Conservation (phyloP, 495 filamentous ascomycete genomes). For the Xylaria venustula region DNA sequence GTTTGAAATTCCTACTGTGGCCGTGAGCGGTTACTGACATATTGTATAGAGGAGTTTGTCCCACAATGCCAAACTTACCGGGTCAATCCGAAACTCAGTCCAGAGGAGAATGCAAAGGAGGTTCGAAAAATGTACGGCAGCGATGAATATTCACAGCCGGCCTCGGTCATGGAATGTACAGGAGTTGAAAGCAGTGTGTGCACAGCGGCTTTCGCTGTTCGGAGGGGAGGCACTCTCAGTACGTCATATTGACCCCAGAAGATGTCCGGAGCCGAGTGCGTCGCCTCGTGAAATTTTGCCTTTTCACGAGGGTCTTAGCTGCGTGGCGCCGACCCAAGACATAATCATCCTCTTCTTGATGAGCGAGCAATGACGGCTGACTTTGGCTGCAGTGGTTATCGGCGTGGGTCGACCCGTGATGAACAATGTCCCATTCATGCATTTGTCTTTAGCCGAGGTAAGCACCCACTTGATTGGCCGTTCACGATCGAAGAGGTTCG, state of each 20-base stretch:
- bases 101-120: constrained; percentile 49
- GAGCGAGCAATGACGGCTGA: not conserved
- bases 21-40: not conserved
- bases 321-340: not conserved
- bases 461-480: constrained; percentile 1
- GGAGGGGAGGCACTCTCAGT: constrained; percentile 55
- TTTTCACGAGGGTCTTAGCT: not conserved
- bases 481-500: not conserved
- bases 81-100: constrained; percentile 43
- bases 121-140: constrained; percentile 53
- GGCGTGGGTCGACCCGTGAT: constrained; percentile 60
- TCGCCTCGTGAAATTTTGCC: constrained; percentile 6
- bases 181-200: constrained; percentile 60
- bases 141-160: constrained; percentile 52
- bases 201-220: constrained; percentile 55
- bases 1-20: not conserved
- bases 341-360: not conserved
- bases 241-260: constrained; percentile 6
- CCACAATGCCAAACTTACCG: constrained; percentile 55
- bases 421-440: constrained; percentile 68
- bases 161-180: constrained; percentile 62
- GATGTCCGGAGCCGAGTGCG: not conserved
- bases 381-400: constrained; percentile 48
- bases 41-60: constrained; percentile 42
- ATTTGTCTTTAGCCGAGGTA: constrained; percentile 57